phyloP scores from a whole-genome alignment of 2,329 filamentous ascomycete species.

The Trichoderma afroharzianum region DNA sequence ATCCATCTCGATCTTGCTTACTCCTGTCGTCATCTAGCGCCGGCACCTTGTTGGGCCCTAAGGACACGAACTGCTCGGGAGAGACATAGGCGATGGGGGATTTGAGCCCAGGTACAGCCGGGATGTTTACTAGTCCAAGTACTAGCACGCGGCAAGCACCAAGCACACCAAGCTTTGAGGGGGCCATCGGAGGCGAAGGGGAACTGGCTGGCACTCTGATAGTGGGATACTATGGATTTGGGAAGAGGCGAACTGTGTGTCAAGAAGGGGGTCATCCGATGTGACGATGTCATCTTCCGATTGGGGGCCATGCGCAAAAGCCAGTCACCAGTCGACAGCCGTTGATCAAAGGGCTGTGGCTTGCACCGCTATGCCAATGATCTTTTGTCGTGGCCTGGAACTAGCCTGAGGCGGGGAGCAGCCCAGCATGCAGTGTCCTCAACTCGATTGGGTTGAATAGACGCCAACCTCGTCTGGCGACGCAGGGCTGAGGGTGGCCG shows the following conservation, averaged over 20 bases:
- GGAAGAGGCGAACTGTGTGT: neutral
- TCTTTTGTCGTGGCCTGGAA: slow-evolving; percentile 26
- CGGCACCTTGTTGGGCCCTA: slow-evolving; percentile 1
- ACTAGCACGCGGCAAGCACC: neutral
- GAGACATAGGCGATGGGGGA: neutral
- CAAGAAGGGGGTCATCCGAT: slow-evolving; percentile 9
- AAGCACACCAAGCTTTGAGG: neutral
- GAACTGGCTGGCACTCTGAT: neutral
- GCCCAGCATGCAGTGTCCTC: neutral
- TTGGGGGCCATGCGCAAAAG: slow-evolving; percentile 25
- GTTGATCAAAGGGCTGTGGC: slow-evolving; percentile 23
- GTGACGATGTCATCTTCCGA: slow-evolving; percentile 29
- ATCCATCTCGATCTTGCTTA: slow-evolving; percentile 14
- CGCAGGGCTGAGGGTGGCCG: slow-evolving; percentile 17
- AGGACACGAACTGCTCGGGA: neutral
- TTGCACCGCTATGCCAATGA: slow-evolving; percentile 26
- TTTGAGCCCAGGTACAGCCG: neutral
- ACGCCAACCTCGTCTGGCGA: slow-evolving; percentile 23
- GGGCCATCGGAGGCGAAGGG: neutral
- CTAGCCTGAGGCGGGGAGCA: neutral
- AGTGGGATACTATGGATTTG: neutral
- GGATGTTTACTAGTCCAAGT: neutral
- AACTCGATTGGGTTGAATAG: slow-evolving; percentile 32
- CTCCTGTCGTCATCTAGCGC: slow-evolving; percentile 12
- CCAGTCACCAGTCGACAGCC: slow-evolving; percentile 26